A percentile compares a stretch with the other conserved stretches of the same genome.
These are phyloP conservation scores for Toxicodendron radicans DNA, from an alignment of 345 rosid species.

Conservation along the genomic window DNA sequence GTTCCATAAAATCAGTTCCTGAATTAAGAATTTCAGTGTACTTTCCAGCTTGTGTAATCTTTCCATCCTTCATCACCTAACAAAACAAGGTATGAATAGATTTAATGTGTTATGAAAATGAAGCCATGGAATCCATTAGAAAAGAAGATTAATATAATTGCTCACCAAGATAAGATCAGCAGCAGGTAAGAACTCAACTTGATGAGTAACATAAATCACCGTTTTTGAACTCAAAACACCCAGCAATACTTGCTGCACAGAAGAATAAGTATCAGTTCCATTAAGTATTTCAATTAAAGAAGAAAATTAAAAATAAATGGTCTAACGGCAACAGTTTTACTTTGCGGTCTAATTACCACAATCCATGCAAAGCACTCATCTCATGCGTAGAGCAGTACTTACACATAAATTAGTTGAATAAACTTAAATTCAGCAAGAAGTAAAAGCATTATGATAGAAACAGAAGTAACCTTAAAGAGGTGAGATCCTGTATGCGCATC, in stretches of 20 bases:
- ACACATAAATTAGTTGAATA: not conserved
- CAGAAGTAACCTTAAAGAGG: slow-evolving; percentile 58
- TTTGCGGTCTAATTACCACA: not conserved
- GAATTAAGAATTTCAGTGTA: slow-evolving; percentile 61
- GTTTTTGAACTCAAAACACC: slow-evolving; percentile 54
- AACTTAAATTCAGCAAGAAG: not conserved
- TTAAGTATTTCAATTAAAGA: not conserved
- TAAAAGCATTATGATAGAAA: not conserved
- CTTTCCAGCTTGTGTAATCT: slow-evolving; percentile 71
- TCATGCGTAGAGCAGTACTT: not conserved
- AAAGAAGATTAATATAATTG: slow-evolving; percentile 10
- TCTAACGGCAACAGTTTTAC: not conserved
- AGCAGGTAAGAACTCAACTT: slow-evolving; percentile 77
- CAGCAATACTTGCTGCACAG: slow-evolving; percentile 58
- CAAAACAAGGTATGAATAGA: slow-evolving; percentile 9
- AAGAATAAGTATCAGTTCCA: not conserved
- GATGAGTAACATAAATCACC: slow-evolving; percentile 81
- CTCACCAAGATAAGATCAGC: slow-evolving; percentile 79
- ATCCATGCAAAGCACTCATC: not conserved
- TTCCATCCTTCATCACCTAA: slow-evolving; percentile 84
- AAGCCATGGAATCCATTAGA: not conserved
- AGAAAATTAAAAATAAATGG: not conserved
- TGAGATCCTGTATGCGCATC: slow-evolving; percentile 91
- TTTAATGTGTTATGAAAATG: not conserved
- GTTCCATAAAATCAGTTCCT: slow-evolving; percentile 75